A percentile compares a stretch with the other conserved stretches of the same genome.
Evolutionary conservation across 371 early-diverging fungal genomes (phyloP).

Genomic region (Mortierella sp.): DNA sequence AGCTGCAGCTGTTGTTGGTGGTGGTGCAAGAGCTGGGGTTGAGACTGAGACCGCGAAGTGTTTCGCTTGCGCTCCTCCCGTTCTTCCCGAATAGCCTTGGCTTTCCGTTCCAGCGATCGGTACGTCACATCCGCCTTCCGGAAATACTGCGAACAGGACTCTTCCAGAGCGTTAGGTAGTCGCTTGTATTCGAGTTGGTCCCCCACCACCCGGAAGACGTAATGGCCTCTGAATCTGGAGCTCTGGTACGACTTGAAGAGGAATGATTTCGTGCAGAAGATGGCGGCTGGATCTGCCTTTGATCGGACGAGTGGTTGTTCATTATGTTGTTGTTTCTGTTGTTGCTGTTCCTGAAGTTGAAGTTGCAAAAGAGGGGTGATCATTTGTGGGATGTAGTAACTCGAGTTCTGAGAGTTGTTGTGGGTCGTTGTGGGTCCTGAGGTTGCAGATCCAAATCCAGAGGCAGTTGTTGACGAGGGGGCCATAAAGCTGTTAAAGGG

Average conservation of each 20-base stretch:
- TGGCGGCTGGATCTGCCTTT: not conserved
- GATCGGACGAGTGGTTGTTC: not conserved
- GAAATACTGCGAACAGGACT: slow-evolving; percentile 43
- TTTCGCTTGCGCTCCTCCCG: not conserved
- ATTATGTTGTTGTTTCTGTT: not conserved
- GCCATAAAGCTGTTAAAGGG: slow-evolving; percentile 13
- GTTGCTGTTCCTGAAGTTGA: slow-evolving; percentile 12
- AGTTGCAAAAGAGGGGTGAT: slow-evolving; percentile 7
- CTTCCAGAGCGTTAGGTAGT: slow-evolving; percentile 23
- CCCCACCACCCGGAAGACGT: slow-evolving; percentile 39
- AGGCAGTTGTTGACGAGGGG: slow-evolving; percentile 18
- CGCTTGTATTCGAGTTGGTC: slow-evolving; percentile 44
- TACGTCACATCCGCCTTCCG: slow-evolving; percentile 36
- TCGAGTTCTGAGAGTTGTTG: not conserved
- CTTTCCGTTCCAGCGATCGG: slow-evolving; percentile 38
- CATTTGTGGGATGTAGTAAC: slow-evolving; percentile 1
- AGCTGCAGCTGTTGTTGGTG: not conserved
- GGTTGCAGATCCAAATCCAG: not conserved
- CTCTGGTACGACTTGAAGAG: slow-evolving; percentile 41
- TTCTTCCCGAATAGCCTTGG: slow-evolving; percentile 30
- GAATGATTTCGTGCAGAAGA: slow-evolving; percentile 29
- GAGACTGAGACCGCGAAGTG: not conserved
- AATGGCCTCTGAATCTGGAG: slow-evolving; percentile 40
- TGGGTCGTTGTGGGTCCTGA: not conserved
- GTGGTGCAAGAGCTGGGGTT: slow-evolving; percentile 2